phyloP scores from a whole-genome alignment of 805 yeast genomes.

The Sugiyamaella valdiviana region DNA sequence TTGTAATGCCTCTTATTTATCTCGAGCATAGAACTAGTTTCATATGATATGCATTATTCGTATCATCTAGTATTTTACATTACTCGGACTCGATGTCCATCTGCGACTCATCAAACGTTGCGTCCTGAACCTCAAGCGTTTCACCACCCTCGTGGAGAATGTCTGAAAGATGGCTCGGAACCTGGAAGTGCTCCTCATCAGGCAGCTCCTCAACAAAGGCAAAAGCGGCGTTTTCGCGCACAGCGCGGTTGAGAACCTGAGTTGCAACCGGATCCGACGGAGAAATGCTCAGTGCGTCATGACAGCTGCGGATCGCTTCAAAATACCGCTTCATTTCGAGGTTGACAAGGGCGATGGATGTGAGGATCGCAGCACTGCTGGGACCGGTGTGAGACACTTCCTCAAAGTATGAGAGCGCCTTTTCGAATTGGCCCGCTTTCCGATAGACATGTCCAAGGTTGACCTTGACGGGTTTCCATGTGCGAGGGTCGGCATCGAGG shows the following conservation, averaged over 20 bases:
- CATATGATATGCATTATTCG: too few species aligned
- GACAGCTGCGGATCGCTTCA: conserved; percentile 70
- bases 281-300: conserved; percentile 69
- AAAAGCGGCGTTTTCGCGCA: conserved; percentile 17
- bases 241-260: conserved; percentile 73
- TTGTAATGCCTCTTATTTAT: too few species aligned
- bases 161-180: not conserved
- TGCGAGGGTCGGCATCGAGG: conserved; percentile 69
- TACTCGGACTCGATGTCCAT: conserved; percentile 10
- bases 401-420: conserved; percentile 69
- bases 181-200: not conserved
- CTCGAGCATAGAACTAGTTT: too few species aligned
- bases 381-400: conserved; percentile 66
- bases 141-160: not conserved
- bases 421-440: conserved; percentile 51
- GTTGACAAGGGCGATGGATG: conserved; percentile 81
- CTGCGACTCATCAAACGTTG: conserved; percentile 1
- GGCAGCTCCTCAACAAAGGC: conserved; percentile 3
- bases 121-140: not conserved
- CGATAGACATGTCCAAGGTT: conserved; percentile 88
- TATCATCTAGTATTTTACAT: not conserved
- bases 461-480: conserved; percentile 79
- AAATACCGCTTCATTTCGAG: conserved; percentile 58
- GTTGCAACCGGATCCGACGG: conserved; percentile 81
- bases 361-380: conserved; percentile 64